Conservation (phyloP, 148 eudicot species). For the Arbutus unedo region DNA sequence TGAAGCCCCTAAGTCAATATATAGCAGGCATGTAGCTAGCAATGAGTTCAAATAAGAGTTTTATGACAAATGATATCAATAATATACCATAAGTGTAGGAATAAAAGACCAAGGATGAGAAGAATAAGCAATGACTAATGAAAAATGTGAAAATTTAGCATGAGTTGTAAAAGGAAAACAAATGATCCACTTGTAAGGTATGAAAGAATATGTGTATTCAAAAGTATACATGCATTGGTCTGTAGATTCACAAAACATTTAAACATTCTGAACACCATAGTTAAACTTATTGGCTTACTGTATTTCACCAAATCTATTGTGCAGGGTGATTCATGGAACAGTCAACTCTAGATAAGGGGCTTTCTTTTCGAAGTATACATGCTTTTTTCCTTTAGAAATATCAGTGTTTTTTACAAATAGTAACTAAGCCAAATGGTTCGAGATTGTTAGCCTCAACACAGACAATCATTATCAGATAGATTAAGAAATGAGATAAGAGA, state of each 20-base stretch:
- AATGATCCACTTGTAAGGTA: neutral
- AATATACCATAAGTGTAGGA: neutral
- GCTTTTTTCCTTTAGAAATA: neutral
- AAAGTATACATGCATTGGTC: neutral
- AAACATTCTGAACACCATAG: neutral
- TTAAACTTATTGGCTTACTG: neutral
- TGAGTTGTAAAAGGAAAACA: neutral
- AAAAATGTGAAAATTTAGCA: neutral
- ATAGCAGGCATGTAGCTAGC: neutral
- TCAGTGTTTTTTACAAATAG: neutral
- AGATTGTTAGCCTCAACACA: neutral
- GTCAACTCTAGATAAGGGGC: neutral
- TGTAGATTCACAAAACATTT: neutral
- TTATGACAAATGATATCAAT: neutral
- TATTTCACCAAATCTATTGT: neutral
- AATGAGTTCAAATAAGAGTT: slow-evolving; percentile 8
- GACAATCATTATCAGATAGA: neutral
- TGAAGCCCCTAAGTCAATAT: neutral
- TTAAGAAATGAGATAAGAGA: neutral
- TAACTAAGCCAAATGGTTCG: neutral
- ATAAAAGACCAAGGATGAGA: neutral
- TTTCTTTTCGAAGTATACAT: neutral
- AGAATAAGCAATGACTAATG: neutral
- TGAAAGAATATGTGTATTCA: neutral
- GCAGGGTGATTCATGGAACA: neutral